phyloP scores from a whole-genome alignment of 2,329 filamentous ascomycete species.

The Aspergillus sp. region DNA sequence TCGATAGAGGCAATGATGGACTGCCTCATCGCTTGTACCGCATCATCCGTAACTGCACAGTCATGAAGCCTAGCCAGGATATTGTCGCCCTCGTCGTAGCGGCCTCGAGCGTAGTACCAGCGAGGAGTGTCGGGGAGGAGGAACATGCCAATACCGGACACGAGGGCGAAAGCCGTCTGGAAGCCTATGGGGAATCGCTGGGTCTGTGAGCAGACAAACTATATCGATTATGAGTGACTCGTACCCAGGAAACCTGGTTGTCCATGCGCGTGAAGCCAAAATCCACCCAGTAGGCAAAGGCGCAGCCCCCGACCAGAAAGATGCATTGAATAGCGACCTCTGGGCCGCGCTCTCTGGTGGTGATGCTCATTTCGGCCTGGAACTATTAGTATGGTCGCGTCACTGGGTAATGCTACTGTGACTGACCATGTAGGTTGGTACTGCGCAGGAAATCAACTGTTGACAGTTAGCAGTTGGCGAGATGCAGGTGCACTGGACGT shows the following conservation, averaged over 20 bases:
- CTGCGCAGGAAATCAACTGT: slow-evolving; percentile 1
- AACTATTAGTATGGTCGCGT: neutral
- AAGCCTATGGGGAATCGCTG: slow-evolving; percentile 5
- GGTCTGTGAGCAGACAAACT: neutral
- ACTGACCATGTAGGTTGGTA: slow-evolving; percentile 6
- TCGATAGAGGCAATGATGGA: slow-evolving; percentile 3
- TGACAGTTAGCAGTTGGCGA: neutral
- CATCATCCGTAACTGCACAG: neutral
- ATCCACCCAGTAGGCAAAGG: slow-evolving; percentile 7
- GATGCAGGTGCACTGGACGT: neutral
- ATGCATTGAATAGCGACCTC: slow-evolving; percentile 3
- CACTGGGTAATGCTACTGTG: no score
- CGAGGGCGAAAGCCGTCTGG: neutral
- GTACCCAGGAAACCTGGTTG: slow-evolving; percentile 4
- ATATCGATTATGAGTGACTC: neutral
- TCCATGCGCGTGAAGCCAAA: slow-evolving; percentile 8
- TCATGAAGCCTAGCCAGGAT: neutral
- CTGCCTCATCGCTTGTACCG: neutral
- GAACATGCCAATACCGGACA: slow-evolving; percentile 1
- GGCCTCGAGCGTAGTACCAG: slow-evolving; percentile 8
- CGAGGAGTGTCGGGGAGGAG: slow-evolving; percentile 5
- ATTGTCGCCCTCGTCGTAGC: neutral
- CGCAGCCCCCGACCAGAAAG: slow-evolving; percentile 1
- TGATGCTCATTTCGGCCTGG: slow-evolving; percentile 10
- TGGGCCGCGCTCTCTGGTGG: neutral